Base-by-base conservation (phyloP, 108 stramenopile species). In the Nitzschia sp. region DNA sequence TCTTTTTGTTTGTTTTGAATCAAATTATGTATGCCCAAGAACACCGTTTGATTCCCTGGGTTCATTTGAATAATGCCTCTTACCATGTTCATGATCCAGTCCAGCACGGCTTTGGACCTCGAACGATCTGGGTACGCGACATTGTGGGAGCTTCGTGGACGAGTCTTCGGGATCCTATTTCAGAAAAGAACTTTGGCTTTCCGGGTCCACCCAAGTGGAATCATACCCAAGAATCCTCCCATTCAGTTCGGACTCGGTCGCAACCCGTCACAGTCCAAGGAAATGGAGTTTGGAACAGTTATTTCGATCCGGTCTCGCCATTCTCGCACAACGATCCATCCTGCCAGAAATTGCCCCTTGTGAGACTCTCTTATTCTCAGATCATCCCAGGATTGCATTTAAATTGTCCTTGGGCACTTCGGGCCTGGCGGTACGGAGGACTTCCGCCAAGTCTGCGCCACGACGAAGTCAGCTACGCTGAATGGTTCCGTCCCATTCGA, bases 221-320 rank as follows among this genome's bases (percentile, higher is more conserved):
- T 4, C 23, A 15, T 11, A 17, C 11, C 17, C 34, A 34, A 30
- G 31, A n/a, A 35, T n/a, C 8, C 36, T 31, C 33, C 21, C 46
- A 34, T 1, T 45, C 28, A 31, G 5, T 2, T 0, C 18, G 29
- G 11, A 53, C 11, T 28, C n/a, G n/a, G n/a, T n/a, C n/a, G n/a
- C n/a, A n/a, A n/a, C n/a, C n/a, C n/a, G 51, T 65, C 32, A 35
- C n/a, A 15, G 33, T 65, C 29, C 19, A 21, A 36, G 77, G 77
- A 8, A 76, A 64, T 61, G 82, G 82, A 1, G 56, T 84, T 47
- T 84, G 82, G 82, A 25, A 65, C 3, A 66, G 38, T 59, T 84
- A 84, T 35, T 75, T 84, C 34, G 38, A 70, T 19, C 71, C 75
- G 33, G 69, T 76, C 26, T 79, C 78, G 33, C 66, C 53, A 21